Base-by-base conservation (phyloP, 2,329 filamentous ascomycete species). In the Tolypocladium capitatum region DNA sequence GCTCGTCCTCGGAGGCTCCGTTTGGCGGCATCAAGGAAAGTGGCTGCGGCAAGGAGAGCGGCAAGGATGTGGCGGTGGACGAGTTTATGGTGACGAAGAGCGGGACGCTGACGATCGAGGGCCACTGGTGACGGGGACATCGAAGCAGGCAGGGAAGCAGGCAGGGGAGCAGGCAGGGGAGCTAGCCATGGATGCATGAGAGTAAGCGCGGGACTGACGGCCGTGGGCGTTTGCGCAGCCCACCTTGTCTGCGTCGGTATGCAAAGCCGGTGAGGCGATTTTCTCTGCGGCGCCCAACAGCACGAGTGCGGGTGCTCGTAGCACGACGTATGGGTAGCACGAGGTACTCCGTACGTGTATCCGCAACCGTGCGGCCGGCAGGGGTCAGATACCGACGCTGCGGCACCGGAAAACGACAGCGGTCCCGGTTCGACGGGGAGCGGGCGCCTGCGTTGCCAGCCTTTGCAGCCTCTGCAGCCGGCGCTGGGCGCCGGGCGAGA, bases 1-100 rank as follows among this genome's bases (percentile, higher is more conserved):
- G 59, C 13, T 71, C 66, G 0, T 63, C 68, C 0, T 64, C 68
- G 0, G 70, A 73, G 50, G 58, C 66, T 4, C 70, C 70, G 0
- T 74, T 73, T 53, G 70, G 69, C 5, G 71, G 69, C 0, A 72
- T 73, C 54, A 73, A 74, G 51, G 65, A 71, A 45, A 70, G 67
- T 16, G 71, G 70, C 0, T 66, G 63, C 11, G 71, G 71, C 7
- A 73, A 72, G 50, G 70, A 74, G 51, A 68, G 65, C 1, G 69
- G 70, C 36, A 72, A 72, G 51, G 70, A 72, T 28, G 63, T 71
- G 20, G 71, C 69, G 0, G 61, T 73, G 18, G 64, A 70, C 31
- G 70, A 73, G 54, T 73, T 68, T 42, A 56, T 72, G 43, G 60
- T 71, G 33, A 68, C 68, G 2, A 73, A 73, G 58, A 68, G 63